Percentiles rank a stretch among this genome's conserved stretches.
These are phyloP conservation scores for Solanum habrochaites DNA, from an alignment of 257 asterid species.

Conservation along the genomic window DNA sequence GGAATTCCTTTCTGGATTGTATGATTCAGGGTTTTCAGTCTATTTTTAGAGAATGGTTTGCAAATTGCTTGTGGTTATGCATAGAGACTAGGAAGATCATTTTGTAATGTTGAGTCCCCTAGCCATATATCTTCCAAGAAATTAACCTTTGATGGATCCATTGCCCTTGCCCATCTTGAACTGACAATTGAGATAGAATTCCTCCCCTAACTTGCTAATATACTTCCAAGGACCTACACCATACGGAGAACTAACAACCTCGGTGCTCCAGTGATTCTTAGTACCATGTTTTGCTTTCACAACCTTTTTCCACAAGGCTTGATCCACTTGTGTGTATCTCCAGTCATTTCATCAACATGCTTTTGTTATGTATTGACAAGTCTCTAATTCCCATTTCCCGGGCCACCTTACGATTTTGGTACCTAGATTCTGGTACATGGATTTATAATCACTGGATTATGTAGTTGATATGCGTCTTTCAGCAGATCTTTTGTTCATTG, in stretches of 20 bases:
- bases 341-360: background rate
- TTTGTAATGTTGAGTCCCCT: background rate
- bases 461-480: background rate
- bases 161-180: background rate
- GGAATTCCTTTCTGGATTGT: no score
- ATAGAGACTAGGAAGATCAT: background rate
- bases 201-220: background rate
- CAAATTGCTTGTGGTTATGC: background rate
- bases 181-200: background rate
- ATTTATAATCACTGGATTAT: background rate
- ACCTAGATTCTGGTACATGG: background rate
- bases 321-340: background rate
- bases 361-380: background rate
- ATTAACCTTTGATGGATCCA: background rate
- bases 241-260: background rate
- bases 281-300: background rate
- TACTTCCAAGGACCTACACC: background rate
- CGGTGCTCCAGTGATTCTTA: background rate
- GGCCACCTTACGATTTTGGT: background rate
- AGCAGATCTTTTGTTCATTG: background rate
- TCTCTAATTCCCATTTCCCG: background rate
- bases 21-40: no score
- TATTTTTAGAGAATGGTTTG: no score
- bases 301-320: background rate
- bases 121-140: background rate